Evolutionary conservation across 305 asterid genomes (phyloP).

Genomic region (Fraxinus latifolia): DNA sequence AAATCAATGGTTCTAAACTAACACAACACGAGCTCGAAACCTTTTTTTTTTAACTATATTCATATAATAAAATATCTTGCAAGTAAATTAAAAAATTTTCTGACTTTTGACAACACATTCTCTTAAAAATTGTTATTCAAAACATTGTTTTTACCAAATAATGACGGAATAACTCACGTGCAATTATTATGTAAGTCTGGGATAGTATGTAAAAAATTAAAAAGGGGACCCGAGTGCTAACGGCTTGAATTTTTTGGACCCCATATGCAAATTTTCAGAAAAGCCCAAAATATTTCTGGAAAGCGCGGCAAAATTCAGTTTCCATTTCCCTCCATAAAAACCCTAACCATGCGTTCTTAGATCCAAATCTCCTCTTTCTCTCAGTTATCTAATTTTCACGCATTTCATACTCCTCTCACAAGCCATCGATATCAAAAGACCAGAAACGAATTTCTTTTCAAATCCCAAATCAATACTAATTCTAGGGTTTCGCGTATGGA

Average conservation of each 20-base stretch:
- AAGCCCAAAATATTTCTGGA: background rate
- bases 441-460: background rate
- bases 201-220: too few relatives aligned
- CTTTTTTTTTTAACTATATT: too few relatives aligned
- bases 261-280: background rate
- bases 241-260: background rate
- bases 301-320: background rate
- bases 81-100: too few relatives aligned
- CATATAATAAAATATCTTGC: too few relatives aligned
- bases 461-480: background rate
- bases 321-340: slow-evolving; percentile 22
- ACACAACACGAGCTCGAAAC: background rate
- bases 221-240: background rate
- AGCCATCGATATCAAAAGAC: background rate
- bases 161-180: too few relatives aligned
- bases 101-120: too few relatives aligned
- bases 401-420: background rate
- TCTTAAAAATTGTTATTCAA: too few relatives aligned
- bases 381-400: slow-evolving; percentile 3
- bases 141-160: too few relatives aligned
- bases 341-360: slow-evolving; percentile 22
- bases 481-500: slow-evolving; percentile 43
- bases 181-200: too few relatives aligned
- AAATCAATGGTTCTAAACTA: background rate
- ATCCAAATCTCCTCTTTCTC: slow-evolving; percentile 11